Base-by-base conservation (phyloP, 2,329 filamentous ascomycete genomes). In the Diaporthe citriasiana region DNA sequence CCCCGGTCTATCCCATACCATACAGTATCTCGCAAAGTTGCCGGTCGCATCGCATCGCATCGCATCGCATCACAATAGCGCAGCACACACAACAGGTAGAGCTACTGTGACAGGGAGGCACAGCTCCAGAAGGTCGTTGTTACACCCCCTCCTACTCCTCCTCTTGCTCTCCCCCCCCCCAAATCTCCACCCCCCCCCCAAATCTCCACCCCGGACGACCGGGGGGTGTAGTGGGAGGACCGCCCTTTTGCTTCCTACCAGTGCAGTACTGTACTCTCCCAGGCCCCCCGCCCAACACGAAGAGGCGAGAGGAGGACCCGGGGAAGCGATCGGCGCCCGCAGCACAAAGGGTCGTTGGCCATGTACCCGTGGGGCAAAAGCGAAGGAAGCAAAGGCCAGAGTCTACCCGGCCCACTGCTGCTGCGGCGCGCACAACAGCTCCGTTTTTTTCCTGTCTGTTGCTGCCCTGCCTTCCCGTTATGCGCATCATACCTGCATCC, bases 401-500 rank as follows among this genome's bases (percentile, higher is more conserved):
- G 56, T 15, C 27, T 17, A 35, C 27, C 60, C 60, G 60, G 60
- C 60, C 60, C 60, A 66, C 60, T 66, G 60, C 60, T 66, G 60
- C 60, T 45, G 60, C 42, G 42, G 42, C 60, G 60, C 60, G 60
- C 60, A 66, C 60, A 66, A 45, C 60, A 66, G 42, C 42, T 50
- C 60, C 60, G 60, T 33, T 65, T 71, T 60, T 65, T 59, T 13
- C 25, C 22, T 50, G 22, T 50, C n/a, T 22, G 30, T 35, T 35
- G 53, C 63, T 68, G 35, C 42, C 73, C 50, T 70, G 59, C 57
- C 70, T 42, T 73, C 56, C 73, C 72, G 38, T 51, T 60, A 75
- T 75, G 73, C 73, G 73, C 71, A 75, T 73, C 73, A 75, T 75
- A 75, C 74, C 42, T 75, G 74, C 74, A 73, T 73, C 71, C 74